These are phyloP conservation scores for Gnomoniopsis sp. DNA, from an alignment of 2,329 filamentous ascomycete genomes.

Conservation along the genomic window DNA sequence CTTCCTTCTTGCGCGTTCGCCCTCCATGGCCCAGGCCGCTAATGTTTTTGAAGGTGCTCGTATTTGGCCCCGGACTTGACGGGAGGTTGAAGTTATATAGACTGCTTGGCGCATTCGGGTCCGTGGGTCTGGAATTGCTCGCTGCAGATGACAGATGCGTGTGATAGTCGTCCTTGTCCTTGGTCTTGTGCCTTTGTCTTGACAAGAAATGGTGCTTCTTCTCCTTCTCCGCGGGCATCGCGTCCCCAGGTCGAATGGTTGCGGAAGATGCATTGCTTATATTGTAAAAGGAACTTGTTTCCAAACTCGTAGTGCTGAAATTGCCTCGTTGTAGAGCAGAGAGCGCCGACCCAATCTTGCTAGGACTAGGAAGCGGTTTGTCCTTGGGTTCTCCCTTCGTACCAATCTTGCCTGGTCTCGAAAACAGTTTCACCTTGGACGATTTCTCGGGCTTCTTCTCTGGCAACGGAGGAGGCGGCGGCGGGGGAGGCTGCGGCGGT, in stretches of 20 bases:
- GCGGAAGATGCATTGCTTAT: conserved; percentile 74
- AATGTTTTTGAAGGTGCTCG: conserved; percentile 74
- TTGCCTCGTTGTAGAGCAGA: conserved; percentile 64
- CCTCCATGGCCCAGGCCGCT: conserved; percentile 80
- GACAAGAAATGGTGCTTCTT: conserved; percentile 79
- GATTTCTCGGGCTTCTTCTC: conserved; percentile 68
- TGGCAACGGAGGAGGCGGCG: conserved; percentile 37
- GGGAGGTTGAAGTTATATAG: conserved; percentile 77
- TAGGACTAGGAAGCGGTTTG: conserved; percentile 68
- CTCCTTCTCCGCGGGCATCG: conserved; percentile 49
- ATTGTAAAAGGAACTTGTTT: conserved; percentile 68
- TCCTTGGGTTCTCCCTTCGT: conserved; percentile 65
- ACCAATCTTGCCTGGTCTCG: conserved; percentile 71
- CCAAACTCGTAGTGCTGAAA: conserved; percentile 70
- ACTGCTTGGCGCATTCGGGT: conserved; percentile 71
- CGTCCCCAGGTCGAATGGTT: conserved; percentile 66
- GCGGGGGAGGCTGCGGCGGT: conserved; percentile 33
- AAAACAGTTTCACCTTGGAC: conserved; percentile 77
- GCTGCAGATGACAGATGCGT: conserved; percentile 71
- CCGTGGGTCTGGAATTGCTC: conserved; percentile 73
- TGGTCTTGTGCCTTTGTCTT: conserved; percentile 74
- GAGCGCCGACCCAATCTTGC: conserved; percentile 65
- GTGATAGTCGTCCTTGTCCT: conserved; percentile 68
- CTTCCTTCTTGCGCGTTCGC: conserved; percentile 68
- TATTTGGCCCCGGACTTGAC: conserved; percentile 64